These are phyloP conservation scores for Talaromyces stipitatus DNA, from an alignment of 495 filamentous ascomycete species.

Conservation along the genomic window DNA sequence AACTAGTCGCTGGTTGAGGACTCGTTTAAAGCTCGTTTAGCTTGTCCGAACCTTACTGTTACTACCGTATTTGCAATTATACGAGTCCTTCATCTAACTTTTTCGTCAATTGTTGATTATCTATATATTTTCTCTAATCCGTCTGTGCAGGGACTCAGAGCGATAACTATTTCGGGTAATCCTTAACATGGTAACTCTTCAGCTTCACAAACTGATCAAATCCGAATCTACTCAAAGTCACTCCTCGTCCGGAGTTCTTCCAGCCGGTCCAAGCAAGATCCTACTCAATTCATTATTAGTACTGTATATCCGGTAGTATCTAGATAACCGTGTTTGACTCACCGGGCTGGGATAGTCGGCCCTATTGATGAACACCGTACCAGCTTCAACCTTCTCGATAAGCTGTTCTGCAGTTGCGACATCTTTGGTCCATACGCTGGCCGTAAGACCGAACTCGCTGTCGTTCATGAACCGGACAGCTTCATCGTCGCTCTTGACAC, in stretches of 20 bases:
- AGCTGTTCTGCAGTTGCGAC: slow-evolving; percentile 66
- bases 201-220: slow-evolving; percentile 94
- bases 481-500: slow-evolving; percentile 74
- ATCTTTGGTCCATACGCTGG: slow-evolving; percentile 98
- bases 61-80: no score
- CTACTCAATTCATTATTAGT: slow-evolving; percentile 36
- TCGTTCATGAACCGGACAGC: slow-evolving; percentile 89
- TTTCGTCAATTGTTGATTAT: no score
- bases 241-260: slow-evolving; percentile 92
- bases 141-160: not conserved
- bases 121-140: not conserved
- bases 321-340: slow-evolving; percentile 29
- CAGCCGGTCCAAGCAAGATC: slow-evolving; percentile 97
- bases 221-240: slow-evolving; percentile 80
- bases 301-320: slow-evolving; percentile 9
- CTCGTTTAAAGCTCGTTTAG: no score
- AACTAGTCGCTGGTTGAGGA: no score
- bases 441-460: slow-evolving; percentile 87
- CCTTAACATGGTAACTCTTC: slow-evolving; percentile 92
- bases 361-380: slow-evolving; percentile 94
- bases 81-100: no score
- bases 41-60: no score
- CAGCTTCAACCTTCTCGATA: slow-evolving; percentile 77
- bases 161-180: slow-evolving; percentile 57
- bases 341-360: slow-evolving; percentile 90